A percentile compares a stretch with the other conserved stretches of the same genome.
Evolutionary conservation across 139 green algal species (phyloP).

Genomic region (Volvox africanus): DNA sequence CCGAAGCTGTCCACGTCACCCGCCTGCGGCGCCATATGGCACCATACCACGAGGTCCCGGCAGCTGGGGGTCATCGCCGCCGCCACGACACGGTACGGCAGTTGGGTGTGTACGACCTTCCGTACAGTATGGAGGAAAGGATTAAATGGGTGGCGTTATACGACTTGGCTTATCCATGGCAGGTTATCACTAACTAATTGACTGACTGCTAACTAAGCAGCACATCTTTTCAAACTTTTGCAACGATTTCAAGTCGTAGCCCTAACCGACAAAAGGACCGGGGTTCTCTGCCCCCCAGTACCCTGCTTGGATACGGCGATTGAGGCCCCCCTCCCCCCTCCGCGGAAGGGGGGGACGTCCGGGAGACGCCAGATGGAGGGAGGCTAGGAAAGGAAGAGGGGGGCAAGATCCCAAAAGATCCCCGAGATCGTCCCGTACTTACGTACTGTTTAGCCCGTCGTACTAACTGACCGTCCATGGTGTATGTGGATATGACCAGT

Average conservation of each 20-base stretch:
- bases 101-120: slow-evolving; percentile 33
- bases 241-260: background rate
- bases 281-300: too few relatives aligned
- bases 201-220: too few relatives aligned
- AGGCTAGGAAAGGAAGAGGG: too few relatives aligned
- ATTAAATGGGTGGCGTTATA: background rate
- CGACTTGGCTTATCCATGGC: background rate
- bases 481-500: slow-evolving; percentile 57
- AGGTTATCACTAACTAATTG: too few relatives aligned
- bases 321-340: too few relatives aligned
- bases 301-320: too few relatives aligned
- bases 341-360: too few relatives aligned
- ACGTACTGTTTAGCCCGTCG: slow-evolving; percentile 61
- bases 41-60: slow-evolving; percentile 62
- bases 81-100: slow-evolving; percentile 49
- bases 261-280: too few relatives aligned
- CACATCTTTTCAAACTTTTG: too few relatives aligned
- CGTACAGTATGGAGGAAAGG: background rate
- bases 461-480: slow-evolving; percentile 50
- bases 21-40: slow-evolving; percentile 23
- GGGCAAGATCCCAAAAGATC: too few relatives aligned
- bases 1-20: slow-evolving; percentile 53
- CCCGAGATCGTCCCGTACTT: background rate
- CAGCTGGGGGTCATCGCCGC: slow-evolving; percentile 52
- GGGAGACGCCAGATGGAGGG: too few relatives aligned